Evolutionary conservation across 768 basidiomycete species (phyloP).

Genomic region (Boletus sp.): DNA sequence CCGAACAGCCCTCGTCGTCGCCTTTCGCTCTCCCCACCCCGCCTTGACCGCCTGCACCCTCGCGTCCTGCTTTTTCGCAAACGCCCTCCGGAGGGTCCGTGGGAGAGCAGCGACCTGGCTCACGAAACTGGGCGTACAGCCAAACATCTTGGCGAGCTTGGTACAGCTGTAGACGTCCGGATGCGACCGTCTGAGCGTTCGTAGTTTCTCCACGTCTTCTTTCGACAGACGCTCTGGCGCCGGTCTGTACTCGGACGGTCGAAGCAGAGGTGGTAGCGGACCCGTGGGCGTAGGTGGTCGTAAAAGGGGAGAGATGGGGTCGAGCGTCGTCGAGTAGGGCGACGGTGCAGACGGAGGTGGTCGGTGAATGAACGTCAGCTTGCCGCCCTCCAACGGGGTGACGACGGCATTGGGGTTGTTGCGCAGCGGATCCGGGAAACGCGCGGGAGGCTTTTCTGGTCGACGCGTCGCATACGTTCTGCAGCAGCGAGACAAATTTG

Average conservation of each 20-base stretch:
- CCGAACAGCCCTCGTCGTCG: conserved; percentile 58
- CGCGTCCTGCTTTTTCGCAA: conserved; percentile 43
- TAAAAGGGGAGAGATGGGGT: conserved; percentile 72
- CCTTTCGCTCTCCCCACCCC: conserved; percentile 72
- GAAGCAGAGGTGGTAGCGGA: conserved; percentile 49
- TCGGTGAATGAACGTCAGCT: conserved; percentile 78
- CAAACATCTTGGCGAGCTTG: conserved; percentile 75
- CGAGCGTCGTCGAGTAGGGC: conserved; percentile 66
- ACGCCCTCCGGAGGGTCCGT: conserved; percentile 44
- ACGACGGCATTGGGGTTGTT: conserved; percentile 53
- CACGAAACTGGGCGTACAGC: conserved; percentile 68
- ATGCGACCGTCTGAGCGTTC: conserved; percentile 53
- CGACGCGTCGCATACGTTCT: conserved; percentile 45
- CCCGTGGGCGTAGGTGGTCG: conserved; percentile 33
- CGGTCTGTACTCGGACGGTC: conserved; percentile 37
- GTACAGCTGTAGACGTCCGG: conserved; percentile 59
- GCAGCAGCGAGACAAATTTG: background rate
- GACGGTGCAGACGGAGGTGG: conserved; percentile 79
- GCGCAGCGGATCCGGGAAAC: conserved; percentile 55
- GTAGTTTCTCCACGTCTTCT: conserved; percentile 55
- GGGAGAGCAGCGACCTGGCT: conserved; percentile 61
- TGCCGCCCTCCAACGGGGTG: conserved; percentile 48
- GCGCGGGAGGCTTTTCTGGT: conserved; percentile 46
- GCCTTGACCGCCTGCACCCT: conserved; percentile 47
- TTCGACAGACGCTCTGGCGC: conserved; percentile 45